Base-by-base conservation (phyloP, 345 rosid genomes). In the Pugionium dolabratum region DNA sequence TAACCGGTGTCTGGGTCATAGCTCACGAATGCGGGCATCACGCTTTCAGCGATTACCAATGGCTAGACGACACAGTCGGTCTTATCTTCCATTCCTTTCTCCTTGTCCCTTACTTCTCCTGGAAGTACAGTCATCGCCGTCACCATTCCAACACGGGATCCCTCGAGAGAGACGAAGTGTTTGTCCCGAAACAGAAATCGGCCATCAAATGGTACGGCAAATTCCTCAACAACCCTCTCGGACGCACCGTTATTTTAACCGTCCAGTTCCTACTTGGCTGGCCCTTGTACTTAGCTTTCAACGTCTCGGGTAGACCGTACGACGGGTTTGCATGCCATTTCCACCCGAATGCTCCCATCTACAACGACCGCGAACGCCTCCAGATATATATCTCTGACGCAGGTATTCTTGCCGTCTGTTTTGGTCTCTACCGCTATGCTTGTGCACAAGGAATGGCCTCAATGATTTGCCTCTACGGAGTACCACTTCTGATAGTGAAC, bases 21-120 rank as follows among this genome's bases (percentile, higher is more conserved):
- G 96, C 91, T 4, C 98, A 93, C n/a, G 98, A 93, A 64, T 93
- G 98, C 1, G 97, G 98, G 50, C 98, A 93, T 76, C 96, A 93
- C 30, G 96, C 98, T 50, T 90, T 93, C 79, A 93, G 98, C 47
- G 90, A 88, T 41, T 85, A 88, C 75, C 91, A 90, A 3, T 90
- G 88, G 96, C 82, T 90, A 0, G 97, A 93, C 45, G 91, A 93
- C 78, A 71, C 79, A 0, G 92, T 93, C 8, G 98, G 98, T 64
- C 82, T 90, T 9, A 35, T 85, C 76, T 82, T 88, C 67, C 98
- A 93, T 72, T 93, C 98, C 1, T 67, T 56, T 45, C 90, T 93
- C 71, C 83, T 90, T 8, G 90, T 88, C 44, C 98, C 98, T 8
- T 90, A 86, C 84, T 93, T 93, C 70, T 93, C 98, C 1, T 93